These are phyloP conservation scores for Cutaneotrichosporon daszewskae DNA, from an alignment of 1,284 basidiomycete genomes.

Conservation along the genomic window DNA sequence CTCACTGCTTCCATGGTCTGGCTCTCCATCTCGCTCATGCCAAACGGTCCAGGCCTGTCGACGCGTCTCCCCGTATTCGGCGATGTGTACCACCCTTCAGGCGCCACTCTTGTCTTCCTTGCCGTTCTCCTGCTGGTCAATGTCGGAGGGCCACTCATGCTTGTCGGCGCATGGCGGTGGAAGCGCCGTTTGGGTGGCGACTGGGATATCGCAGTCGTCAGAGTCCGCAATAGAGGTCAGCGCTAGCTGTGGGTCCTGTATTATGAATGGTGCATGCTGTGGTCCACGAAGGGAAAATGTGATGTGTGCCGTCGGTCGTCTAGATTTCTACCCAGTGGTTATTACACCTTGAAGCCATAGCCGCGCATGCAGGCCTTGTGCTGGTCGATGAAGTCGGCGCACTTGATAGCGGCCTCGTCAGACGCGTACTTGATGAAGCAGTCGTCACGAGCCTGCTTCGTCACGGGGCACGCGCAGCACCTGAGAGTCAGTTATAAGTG, in stretches of 20 bases:
- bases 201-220: slow-evolving; percentile 43
- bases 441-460: slow-evolving; percentile 83
- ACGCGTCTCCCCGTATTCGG: neutral
- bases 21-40: slow-evolving; percentile 30
- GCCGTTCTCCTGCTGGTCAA: slow-evolving; percentile 26
- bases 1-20: slow-evolving; percentile 31
- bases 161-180: slow-evolving; percentile 43
- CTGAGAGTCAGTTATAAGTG: too few species aligned
- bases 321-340: too few species aligned
- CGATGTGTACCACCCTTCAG: slow-evolving; percentile 8
- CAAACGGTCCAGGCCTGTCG: slow-evolving; percentile 10
- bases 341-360: slow-evolving; percentile 78
- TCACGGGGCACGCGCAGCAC: slow-evolving; percentile 93
- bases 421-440: slow-evolving; percentile 78
- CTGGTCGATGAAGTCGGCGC: slow-evolving; percentile 68
- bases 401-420: slow-evolving; percentile 67
- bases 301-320: too few species aligned
- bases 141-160: slow-evolving; percentile 33
- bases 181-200: slow-evolving; percentile 35
- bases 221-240: slow-evolving; percentile 37
- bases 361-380: slow-evolving; percentile 87
- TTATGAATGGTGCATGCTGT: too few species aligned
- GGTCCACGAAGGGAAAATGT: too few species aligned
- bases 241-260: too few species aligned
- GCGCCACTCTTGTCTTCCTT: slow-evolving; percentile 22